phyloP scores from a whole-genome alignment of 768 basidiomycete genomes.

The Amanita muscaria region DNA sequence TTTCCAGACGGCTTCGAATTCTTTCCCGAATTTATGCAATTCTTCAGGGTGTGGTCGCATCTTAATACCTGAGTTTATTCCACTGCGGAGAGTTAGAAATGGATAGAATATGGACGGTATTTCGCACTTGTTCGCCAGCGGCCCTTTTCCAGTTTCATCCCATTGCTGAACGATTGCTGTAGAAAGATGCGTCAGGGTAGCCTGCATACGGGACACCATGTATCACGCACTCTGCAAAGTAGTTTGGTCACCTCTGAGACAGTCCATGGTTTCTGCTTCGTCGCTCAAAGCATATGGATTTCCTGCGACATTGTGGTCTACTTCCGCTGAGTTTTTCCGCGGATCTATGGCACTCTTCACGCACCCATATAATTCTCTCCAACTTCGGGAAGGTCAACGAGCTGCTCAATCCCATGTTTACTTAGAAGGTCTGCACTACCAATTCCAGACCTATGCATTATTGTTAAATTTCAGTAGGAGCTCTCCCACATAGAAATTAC shows the following conservation, averaged over 20 bases:
- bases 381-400: conserved; percentile 7
- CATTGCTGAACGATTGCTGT: conserved; percentile 21
- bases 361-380: conserved; percentile 31
- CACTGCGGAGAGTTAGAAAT: conserved; percentile 26
- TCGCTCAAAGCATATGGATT: conserved; percentile 34
- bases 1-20: conserved; percentile 41
- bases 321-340: not conserved
- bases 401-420: not conserved
- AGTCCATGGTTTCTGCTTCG: conserved; percentile 41
- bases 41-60: conserved; percentile 44
- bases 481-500: too few species aligned
- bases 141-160: conserved; percentile 31
- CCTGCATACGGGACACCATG: too few species aligned
- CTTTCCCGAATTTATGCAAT: conserved; percentile 39
- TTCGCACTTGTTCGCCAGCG: conserved; percentile 47
- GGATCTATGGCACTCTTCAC: not conserved
- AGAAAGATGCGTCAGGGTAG: too few species aligned
- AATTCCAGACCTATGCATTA: not conserved
- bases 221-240: conserved; percentile 30
- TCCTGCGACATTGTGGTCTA: conserved; percentile 34
- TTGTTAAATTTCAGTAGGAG: too few species aligned
- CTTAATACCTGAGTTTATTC: conserved; percentile 47
- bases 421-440: not conserved
- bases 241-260: conserved; percentile 28
- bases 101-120: not conserved